Base-by-base conservation (phyloP, 805 yeast genomes). In the Kazachstania kunashirensis region DNA sequence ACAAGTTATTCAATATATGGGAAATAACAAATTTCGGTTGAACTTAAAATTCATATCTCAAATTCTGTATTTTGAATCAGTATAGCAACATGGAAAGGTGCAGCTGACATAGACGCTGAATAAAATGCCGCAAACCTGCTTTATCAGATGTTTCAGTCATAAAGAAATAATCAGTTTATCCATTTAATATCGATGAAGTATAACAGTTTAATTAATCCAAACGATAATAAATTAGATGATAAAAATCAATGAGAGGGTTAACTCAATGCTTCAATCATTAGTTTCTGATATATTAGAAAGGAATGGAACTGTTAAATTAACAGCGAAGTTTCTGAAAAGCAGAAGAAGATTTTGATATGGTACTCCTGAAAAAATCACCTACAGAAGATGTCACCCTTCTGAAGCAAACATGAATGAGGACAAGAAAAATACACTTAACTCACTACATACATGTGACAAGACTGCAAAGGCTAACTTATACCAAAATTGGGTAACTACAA, bases 101-200 rank as follows among this genome's bases (percentile, higher is more conserved):
- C 67, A 6, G 75, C 70, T 42, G 58, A 65, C 3, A 77, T 74
- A 50, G 79, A 73, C 24, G 95, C 95, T 0, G 86, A 94, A 2
- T 59, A 71, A 12, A 62, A 78, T 37, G 95, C 95, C 0, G 95
- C 96, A 0, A 74, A 77, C 61, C 65, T 25, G 92, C 88, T 0
- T 60, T 86, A 31, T 55, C 59, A 5, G 72, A 81, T 44, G 67
- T 66, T 24, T 57, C 61, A 0, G 38, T 71, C 19, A 62, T 84
- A 32, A 79, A 75, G 37, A 74, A 75, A 47, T 80, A 69, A 50
- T 42, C 49, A 9, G 27, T 25, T 4, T 37, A 39, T 36, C 19
- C 29, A 13, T 17, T 36, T 12, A 29, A 15, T 10, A 29, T 12
- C 3, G 23, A 36, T 6, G 27, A 23, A 29, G 10, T 2, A 14